Base-by-base conservation (phyloP, 352 stramenopile genomes). In the Discostella stelligera region DNA sequence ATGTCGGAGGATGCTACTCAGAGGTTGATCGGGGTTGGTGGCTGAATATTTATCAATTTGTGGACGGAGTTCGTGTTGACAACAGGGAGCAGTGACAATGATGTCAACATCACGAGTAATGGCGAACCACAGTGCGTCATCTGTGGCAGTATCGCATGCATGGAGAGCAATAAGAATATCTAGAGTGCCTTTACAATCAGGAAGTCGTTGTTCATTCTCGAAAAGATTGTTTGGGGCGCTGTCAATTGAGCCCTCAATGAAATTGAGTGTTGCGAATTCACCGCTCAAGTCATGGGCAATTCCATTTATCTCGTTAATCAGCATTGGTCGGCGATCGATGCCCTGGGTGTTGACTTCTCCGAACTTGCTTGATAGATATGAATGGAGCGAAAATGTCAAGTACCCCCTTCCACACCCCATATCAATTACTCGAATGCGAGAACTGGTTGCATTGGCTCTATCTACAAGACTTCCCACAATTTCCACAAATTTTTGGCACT, bases 401-500 rank as follows among this genome's bases (percentile, higher is more conserved):
- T 94, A 94, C 20, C 87, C 90, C 63, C 84, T 67, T 39, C 90
- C 90, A 68, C 88, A 94, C 18, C 90, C 90, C 80, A 90, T 90
- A 59, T 94, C 90, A 0, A 93, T 74, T 0, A 91, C 70, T 50
- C 61, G 61, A n/a, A 93, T 83, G 14, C 27, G 56, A 53, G 32
- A 18, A 41, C 16, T 20, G 8, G 61, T 37, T 4, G 32, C 16
- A 5, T 46, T 49, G 14, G 20, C 23, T 37, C 21, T 18, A 41
- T 84, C 71, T 30, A 91, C 66, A 3, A 90, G 56, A 9, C 64
- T 70, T 0, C 65, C 66, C 0, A 91, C 82, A 60, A 93, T 90
- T 70, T 94, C 86, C 0, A 94, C 89, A 86, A 93, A 93, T 50
- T 91, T 93, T 74, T 93, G 80, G 71, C 85, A 91, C 63, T 94